Percentiles rank a stretch among this genome's conserved stretches.
Conservation (phyloP, 257 asterid genomes). For the Voacanga thouarsii region DNA sequence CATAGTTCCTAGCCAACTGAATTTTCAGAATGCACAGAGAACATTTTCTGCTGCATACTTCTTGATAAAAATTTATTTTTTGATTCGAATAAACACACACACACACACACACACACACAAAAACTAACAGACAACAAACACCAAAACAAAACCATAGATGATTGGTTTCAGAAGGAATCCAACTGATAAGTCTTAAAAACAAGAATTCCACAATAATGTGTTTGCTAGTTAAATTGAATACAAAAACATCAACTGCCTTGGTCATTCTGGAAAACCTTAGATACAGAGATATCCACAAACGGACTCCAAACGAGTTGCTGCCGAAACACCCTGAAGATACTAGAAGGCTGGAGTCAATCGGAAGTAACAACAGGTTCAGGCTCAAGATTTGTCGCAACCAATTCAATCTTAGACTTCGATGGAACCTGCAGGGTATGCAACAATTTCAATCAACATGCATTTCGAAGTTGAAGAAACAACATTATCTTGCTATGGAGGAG, state of each 20-base stretch:
- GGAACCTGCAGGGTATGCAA: conserved; percentile 32
- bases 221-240: not conserved
- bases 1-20: too few species aligned
- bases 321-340: not conserved
- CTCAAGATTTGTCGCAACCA: conserved; percentile 8
- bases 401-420: conserved; percentile 20
- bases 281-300: not conserved
- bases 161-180: not conserved
- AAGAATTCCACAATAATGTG: not conserved
- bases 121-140: too few species aligned
- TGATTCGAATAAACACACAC: too few species aligned
- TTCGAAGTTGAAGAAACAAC: not conserved
- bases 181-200: not conserved
- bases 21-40: too few species aligned
- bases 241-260: not conserved
- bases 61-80: too few species aligned
- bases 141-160: too few species aligned
- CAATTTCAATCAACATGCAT: not conserved
- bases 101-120: too few species aligned
- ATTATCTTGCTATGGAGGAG: too few species aligned
- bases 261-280: too few species aligned
- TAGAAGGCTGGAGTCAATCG: not conserved
- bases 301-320: not conserved
- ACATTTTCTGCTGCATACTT: too few species aligned
- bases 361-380: conserved; percentile 1